Evolutionary conservation across 2,329 filamentous ascomycete genomes (phyloP).

Genomic region (Aspergillus alliaceus): DNA sequence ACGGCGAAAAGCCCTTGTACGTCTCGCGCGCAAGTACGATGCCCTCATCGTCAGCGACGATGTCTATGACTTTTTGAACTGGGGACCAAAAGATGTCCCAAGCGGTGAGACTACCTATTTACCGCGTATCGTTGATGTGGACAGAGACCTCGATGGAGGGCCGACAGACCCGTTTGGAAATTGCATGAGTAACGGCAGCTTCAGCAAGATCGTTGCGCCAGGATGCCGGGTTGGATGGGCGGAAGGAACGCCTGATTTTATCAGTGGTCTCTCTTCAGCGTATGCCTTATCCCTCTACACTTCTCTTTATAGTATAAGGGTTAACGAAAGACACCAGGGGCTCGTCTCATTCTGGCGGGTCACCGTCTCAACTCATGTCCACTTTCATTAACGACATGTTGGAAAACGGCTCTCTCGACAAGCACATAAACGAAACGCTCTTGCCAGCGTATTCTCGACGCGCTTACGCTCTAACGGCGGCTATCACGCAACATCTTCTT

Average conservation of each 20-base stretch:
- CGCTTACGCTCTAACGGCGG: slow-evolving; percentile 2
- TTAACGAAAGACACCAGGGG: slow-evolving; percentile 14
- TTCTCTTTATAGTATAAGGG: not conserved
- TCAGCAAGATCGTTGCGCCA: slow-evolving; percentile 79
- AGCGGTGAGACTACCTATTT: not conserved
- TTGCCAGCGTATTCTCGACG: slow-evolving; percentile 12
- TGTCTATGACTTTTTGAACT: slow-evolving; percentile 90
- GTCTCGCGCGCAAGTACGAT: slow-evolving; percentile 72
- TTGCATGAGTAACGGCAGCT: slow-evolving; percentile 68
- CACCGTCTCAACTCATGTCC: slow-evolving; percentile 57
- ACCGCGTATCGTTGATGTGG: slow-evolving; percentile 76
- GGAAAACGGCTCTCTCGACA: slow-evolving; percentile 49
- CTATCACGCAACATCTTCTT: slow-evolving; percentile 9
- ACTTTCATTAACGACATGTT: slow-evolving; percentile 56
- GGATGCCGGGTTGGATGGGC: slow-evolving; percentile 82
- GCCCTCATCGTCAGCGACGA: slow-evolving; percentile 83
- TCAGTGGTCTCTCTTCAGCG: slow-evolving; percentile 55
- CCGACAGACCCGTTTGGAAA: slow-evolving; percentile 70
- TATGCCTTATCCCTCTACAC: slow-evolving; percentile 35
- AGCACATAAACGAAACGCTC: slow-evolving; percentile 52
- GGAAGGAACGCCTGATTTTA: slow-evolving; percentile 64
- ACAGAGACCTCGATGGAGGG: slow-evolving; percentile 66
- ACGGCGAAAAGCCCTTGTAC: slow-evolving; percentile 67
- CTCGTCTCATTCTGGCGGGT: slow-evolving; percentile 51
- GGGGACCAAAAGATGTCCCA: slow-evolving; percentile 50